Conservation (phyloP, 2,329 filamentous ascomycete genomes). For the Fusarium sp. region DNA sequence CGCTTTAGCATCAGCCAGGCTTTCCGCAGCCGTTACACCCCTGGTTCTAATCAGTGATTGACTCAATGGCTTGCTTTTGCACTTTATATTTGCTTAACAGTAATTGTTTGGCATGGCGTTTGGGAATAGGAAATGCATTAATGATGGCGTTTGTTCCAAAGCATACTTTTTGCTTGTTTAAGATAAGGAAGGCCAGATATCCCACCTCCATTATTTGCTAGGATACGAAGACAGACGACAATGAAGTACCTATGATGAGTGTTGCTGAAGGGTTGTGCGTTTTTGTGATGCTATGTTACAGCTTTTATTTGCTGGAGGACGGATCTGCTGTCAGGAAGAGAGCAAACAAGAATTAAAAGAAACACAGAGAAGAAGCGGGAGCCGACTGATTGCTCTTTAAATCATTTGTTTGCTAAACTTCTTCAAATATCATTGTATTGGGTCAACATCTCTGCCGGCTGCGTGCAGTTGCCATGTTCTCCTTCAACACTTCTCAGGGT, state of each 20-base stretch:
- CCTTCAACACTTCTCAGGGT: neutral
- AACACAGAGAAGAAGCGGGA: neutral
- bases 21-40: slow-evolving; percentile 70
- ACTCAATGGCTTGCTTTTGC: neutral
- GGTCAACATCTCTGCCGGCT: neutral
- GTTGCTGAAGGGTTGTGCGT: neutral
- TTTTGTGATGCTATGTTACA: neutral
- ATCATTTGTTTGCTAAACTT: neutral
- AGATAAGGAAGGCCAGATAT: slow-evolving; percentile 25
- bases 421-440: neutral
- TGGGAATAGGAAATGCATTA: slow-evolving; percentile 34
- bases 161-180: slow-evolving; percentile 12
- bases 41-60: slow-evolving; percentile 49
- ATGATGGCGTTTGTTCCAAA: slow-evolving; percentile 38
- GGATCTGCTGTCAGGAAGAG: neutral
- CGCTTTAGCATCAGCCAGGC: slow-evolving; percentile 76
- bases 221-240: neutral
- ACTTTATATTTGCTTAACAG: slow-evolving; percentile 8
- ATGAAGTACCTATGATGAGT: neutral
- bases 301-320: neutral
- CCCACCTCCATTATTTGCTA: slow-evolving; percentile 33
- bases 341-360: neutral
- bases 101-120: slow-evolving; percentile 39
- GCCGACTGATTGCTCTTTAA: neutral
- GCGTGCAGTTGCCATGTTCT: slow-evolving; percentile 19